Evolutionary conservation across 192 early-diverging fungal species (phyloP).

Genomic region (Backusella macrospora): DNA sequence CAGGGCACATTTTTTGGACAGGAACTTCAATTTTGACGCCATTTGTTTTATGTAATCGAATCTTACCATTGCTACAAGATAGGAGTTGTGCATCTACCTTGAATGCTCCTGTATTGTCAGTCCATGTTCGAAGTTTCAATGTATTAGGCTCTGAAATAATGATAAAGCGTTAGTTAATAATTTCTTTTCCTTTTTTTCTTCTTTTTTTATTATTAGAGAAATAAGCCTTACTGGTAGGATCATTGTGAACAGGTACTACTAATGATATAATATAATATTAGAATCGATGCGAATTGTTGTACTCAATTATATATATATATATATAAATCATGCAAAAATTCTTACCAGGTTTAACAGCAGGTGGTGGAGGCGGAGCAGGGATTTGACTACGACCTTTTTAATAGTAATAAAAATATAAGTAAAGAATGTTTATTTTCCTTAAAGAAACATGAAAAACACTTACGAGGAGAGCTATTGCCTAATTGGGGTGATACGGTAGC

Average conservation of each 20-base stretch:
- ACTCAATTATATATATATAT: too few relatives aligned
- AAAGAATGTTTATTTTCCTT: not conserved
- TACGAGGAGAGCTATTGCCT: constrained; percentile 18
- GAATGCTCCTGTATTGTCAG: constrained; percentile 88
- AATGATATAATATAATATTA: not conserved
- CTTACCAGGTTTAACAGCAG: not conserved
- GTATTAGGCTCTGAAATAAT: constrained; percentile 28
- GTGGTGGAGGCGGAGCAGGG: constrained; percentile 37
- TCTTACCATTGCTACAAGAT: constrained; percentile 77
- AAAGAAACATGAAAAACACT: not conserved
- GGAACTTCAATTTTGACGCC: constrained; percentile 94
- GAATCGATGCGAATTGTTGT: not conserved
- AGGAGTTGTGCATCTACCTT: constrained; percentile 92
- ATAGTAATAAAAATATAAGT: not conserved
- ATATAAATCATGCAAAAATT: too few relatives aligned
- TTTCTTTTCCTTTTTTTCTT: not conserved
- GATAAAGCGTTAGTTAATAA: not conserved
- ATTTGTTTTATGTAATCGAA: constrained; percentile 93
- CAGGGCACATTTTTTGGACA: constrained; percentile 78
- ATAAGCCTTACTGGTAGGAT: constrained; percentile 22
- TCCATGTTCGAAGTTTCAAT: constrained; percentile 75
- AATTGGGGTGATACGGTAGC: constrained; percentile 25
- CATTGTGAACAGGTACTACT: constrained; percentile 24
- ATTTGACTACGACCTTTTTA: constrained; percentile 35
- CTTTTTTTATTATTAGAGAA: too few relatives aligned